Conservation (phyloP, 192 early-diverging fungal genomes). For the Entomortierella parvispora region DNA sequence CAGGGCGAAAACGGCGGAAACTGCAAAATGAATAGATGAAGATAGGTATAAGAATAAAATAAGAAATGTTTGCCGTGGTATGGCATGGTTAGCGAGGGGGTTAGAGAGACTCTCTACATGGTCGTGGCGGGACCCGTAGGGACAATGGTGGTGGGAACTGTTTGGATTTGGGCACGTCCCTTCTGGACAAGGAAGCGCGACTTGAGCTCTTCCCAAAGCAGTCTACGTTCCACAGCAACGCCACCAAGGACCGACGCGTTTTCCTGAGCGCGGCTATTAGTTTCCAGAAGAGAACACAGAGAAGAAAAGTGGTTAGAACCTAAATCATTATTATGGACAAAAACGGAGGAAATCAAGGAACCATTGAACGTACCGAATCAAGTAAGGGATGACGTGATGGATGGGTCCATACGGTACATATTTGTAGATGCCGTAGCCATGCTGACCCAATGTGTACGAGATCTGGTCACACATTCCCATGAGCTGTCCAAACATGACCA, state of each 20-base stretch:
- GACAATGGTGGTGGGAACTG: not conserved
- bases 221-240: conserved; percentile 63
- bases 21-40: too few species aligned
- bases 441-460: conserved; percentile 80
- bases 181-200: conserved; percentile 37
- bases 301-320: too few species aligned
- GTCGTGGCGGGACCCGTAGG: too few species aligned
- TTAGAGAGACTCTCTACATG: too few species aligned
- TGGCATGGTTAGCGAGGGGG: too few species aligned
- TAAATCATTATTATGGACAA: not conserved
- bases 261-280: conserved; percentile 82
- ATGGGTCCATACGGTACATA: conserved; percentile 94
- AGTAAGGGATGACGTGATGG: conserved; percentile 91
- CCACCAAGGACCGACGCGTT: conserved; percentile 85
- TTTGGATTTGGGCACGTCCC: conserved; percentile 36
- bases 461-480: conserved; percentile 94
- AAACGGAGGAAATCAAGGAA: not conserved
- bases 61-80: too few species aligned
- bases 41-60: too few species aligned
- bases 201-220: conserved; percentile 71
- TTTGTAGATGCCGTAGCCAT: conserved; percentile 88
- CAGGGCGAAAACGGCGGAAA: too few species aligned
- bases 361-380: conserved; percentile 75
- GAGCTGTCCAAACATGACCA: conserved; percentile 93
- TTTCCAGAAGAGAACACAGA: not conserved